Evolutionary conservation across 768 basidiomycete genomes (phyloP).

Genomic region (Dendrothele bispora): DNA sequence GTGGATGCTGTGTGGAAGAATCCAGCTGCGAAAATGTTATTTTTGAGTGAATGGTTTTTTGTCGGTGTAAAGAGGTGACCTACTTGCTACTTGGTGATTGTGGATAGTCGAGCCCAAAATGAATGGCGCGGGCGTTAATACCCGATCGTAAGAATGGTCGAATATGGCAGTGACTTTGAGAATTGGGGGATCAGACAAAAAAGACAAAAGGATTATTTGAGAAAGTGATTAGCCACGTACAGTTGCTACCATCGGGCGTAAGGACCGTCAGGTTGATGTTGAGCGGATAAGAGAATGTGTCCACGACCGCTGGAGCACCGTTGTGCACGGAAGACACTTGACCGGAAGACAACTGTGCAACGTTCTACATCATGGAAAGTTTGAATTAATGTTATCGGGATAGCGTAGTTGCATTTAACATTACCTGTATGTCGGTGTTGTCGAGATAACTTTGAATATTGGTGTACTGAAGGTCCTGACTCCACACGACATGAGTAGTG

Average conservation of each 20-base stretch:
- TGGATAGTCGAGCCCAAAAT: constrained; percentile 56
- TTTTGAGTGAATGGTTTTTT: no score
- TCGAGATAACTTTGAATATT: constrained; percentile 65
- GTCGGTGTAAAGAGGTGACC: constrained; percentile 23
- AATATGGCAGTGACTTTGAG: constrained; percentile 48
- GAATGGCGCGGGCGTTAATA: constrained; percentile 52
- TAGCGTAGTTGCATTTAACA: background rate
- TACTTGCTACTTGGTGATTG: constrained; percentile 61
- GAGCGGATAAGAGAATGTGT: constrained; percentile 46
- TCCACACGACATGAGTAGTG: constrained; percentile 52
- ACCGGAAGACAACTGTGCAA: constrained; percentile 41
- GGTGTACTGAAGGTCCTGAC: constrained; percentile 59
- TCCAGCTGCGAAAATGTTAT: constrained; percentile 44
- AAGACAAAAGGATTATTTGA: background rate
- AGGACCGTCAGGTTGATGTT: constrained; percentile 42
- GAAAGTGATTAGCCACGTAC: constrained; percentile 24
- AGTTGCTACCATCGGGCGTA: constrained; percentile 32
- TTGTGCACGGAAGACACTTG: constrained; percentile 40
- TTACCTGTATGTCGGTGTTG: constrained; percentile 40
- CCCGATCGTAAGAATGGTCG: constrained; percentile 70
- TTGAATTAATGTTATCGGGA: background rate
- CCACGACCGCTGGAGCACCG: constrained; percentile 35
- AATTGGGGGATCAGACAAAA: background rate
- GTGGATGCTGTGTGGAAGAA: constrained; percentile 44
- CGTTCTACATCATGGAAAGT: constrained; percentile 25